Base-by-base conservation (phyloP, 2,329 filamentous ascomycete genomes). In the Aspergillus luchuensis region DNA sequence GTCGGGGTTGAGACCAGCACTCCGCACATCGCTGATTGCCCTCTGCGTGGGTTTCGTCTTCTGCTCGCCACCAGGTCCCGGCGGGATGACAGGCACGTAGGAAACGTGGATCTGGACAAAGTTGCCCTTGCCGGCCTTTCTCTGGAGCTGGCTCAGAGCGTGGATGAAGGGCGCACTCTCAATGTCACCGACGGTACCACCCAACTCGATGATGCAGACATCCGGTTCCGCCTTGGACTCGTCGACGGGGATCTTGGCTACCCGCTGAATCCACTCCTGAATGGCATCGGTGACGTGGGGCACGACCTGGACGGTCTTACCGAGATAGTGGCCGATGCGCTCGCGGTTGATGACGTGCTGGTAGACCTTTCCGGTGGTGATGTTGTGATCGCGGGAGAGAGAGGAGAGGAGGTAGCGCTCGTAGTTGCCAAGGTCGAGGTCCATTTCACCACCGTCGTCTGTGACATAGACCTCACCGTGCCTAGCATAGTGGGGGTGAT, bases 21-120 rank as follows among this genome's bases (percentile, higher is more conserved):
- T 93, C 64, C 94, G 89, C 63, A 93, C 88, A 69, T 90, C 87
- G 72, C 89, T 89, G 70, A 98, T 92, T 25, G 94, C 91, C 70
- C 91, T 87, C 76, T 99, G 95, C 0, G 95, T 99, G 0, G 95
- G 95, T 81, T 98, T 98, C 8, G 93, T 98, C 86, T 98, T 98
- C 77, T 96, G 88, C 81, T 98, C 89, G 36, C 86, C 85, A 15
- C 67, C 69, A 19, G 56, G 56, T 50, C 56, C 56, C 8, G 56
- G 56, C 8, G 56, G 56, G 41, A 89, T 85, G 36, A 94, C 85
- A 1, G 93, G 95, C 36, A 98, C 89, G 69, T 93, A 66, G 73
- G 79, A 64, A 63, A 97, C 94, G 77, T 92, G 89, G 67, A 97
- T 96, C 74, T 92, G 89, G 73, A 93, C 80, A 76, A 97, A 96